Evolutionary conservation across 192 early-diverging fungal genomes (phyloP).

Genomic region (Spizellomyces punctatus): DNA sequence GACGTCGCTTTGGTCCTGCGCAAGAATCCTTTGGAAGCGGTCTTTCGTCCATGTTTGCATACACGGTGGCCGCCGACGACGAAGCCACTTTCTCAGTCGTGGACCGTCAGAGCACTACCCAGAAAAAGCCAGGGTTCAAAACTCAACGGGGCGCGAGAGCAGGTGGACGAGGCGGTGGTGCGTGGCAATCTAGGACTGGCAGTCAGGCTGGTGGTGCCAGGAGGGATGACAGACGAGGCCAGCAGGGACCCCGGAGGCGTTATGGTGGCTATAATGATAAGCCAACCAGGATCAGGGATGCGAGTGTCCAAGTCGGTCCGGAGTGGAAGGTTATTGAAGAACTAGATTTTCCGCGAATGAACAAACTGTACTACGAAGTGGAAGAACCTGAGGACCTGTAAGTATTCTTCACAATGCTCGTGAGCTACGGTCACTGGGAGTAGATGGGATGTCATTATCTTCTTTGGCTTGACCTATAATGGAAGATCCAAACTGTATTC

Average conservation of each 20-base stretch:
- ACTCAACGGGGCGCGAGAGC: slow-evolving; percentile 28
- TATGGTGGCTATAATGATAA: slow-evolving; percentile 55
- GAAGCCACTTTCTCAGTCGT: slow-evolving; percentile 96
- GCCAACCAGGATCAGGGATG: slow-evolving; percentile 77
- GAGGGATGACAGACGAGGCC: slow-evolving; percentile 31
- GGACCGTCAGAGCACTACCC: slow-evolving; percentile 69
- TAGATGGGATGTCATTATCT: slow-evolving; percentile 29
- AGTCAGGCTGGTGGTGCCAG: slow-evolving; percentile 17
- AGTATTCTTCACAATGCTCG: slow-evolving; percentile 29
- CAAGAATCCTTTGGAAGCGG: slow-evolving; percentile 82
- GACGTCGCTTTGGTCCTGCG: slow-evolving; percentile 21
- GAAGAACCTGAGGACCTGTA: slow-evolving; percentile 81
- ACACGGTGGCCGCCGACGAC: slow-evolving; percentile 81
- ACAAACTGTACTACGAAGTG: slow-evolving; percentile 78
- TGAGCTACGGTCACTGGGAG: background rate
- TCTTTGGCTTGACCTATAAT: slow-evolving; percentile 26
- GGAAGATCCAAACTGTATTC: slow-evolving; percentile 42
- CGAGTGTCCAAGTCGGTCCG: slow-evolving; percentile 81
- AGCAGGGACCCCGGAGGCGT: slow-evolving; percentile 39
- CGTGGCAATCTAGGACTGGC: slow-evolving; percentile 15
- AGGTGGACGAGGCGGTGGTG: slow-evolving; percentile 32
- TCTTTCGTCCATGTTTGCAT: slow-evolving; percentile 81
- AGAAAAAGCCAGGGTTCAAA: slow-evolving; percentile 50
- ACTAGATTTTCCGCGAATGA: slow-evolving; percentile 88
- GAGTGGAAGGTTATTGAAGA: slow-evolving; percentile 95